A percentile compares a stretch with the other conserved stretches of the same genome.
These are phyloP conservation scores for Pichia sp. DNA, from an alignment of 1,139 yeast species.

Conservation along the genomic window DNA sequence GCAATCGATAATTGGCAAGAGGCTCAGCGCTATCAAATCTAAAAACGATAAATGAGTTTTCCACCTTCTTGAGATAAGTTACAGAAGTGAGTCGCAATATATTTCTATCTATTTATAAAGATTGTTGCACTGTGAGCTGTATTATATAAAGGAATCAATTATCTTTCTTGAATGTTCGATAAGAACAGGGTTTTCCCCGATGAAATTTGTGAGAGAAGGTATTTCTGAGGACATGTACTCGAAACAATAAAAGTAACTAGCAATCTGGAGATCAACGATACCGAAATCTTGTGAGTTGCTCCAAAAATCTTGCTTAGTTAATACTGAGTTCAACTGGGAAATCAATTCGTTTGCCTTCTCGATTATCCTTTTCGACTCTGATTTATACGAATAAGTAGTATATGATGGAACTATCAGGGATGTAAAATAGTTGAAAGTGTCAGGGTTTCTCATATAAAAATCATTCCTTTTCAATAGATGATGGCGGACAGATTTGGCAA, in stretches of 20 bases:
- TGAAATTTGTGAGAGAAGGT: background rate
- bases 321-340: constrained; percentile 11
- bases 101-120: too few species aligned
- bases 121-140: too few species aligned
- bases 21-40: too few species aligned
- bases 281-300: constrained; percentile 2
- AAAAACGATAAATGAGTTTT: too few species aligned
- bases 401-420: constrained; percentile 6
- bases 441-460: constrained; percentile 21
- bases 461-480: constrained; percentile 24
- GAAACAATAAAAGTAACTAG: constrained; percentile 20
- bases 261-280: constrained; percentile 25
- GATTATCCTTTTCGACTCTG: constrained; percentile 14
- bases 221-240: constrained; percentile 3
- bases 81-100: too few species aligned
- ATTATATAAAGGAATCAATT: constrained; percentile 4
- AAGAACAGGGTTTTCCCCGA: constrained; percentile 2
- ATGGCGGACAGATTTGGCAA: constrained; percentile 8
- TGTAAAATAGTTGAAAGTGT: constrained; percentile 12
- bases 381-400: constrained; percentile 1
- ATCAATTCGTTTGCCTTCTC: constrained; percentile 18
- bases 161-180: constrained; percentile 2
- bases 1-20: too few species aligned
- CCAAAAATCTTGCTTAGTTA: constrained; percentile 6
- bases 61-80: too few species aligned